These are phyloP conservation scores for Amanita pallidorosea DNA, from an alignment of 768 basidiomycete species.

Conservation along the genomic window DNA sequence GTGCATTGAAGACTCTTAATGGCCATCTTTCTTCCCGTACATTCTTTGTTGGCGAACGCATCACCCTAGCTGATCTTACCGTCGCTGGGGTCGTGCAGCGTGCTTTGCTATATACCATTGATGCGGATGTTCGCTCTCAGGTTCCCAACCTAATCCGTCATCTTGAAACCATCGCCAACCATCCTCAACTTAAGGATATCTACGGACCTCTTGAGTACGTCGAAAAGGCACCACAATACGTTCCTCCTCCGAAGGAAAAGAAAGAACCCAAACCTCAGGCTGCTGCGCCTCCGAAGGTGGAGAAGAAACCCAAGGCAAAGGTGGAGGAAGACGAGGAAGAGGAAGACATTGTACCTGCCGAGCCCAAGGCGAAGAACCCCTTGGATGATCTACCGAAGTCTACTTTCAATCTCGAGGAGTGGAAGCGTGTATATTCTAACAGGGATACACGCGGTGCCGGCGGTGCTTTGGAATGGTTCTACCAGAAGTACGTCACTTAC, in stretches of 20 bases:
- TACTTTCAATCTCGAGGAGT: constrained; percentile 84
- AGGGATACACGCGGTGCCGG: constrained; percentile 82
- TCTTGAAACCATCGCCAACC: constrained; percentile 81
- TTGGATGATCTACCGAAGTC: constrained; percentile 87
- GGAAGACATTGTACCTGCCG: constrained; percentile 57
- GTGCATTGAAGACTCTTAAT: constrained; percentile 60
- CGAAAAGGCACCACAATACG: constrained; percentile 64
- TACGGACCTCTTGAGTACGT: constrained; percentile 49
- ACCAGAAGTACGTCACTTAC: constrained; percentile 61
- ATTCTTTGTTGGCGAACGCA: constrained; percentile 88
- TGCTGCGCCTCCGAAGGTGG: constrained; percentile 40
- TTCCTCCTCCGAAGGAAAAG: constrained; percentile 70
- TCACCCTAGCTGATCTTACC: constrained; percentile 84
- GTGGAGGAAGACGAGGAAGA: constrained; percentile 79
- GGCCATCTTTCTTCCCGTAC: constrained; percentile 67
- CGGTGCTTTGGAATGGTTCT: constrained; percentile 93
- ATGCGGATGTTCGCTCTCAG: constrained; percentile 53
- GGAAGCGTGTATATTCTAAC: constrained; percentile 98
- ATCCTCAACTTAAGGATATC: constrained; percentile 60
- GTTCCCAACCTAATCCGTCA: constrained; percentile 74
- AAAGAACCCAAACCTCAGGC: constrained; percentile 54
- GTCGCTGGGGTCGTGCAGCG: constrained; percentile 50
- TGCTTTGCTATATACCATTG: constrained; percentile 47
- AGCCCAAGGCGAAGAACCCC: constrained; percentile 92
- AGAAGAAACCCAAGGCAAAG: constrained; percentile 53